Base-by-base conservation (phyloP, 2,329 filamentous ascomycete species). In the Clarireedia sp. region DNA sequence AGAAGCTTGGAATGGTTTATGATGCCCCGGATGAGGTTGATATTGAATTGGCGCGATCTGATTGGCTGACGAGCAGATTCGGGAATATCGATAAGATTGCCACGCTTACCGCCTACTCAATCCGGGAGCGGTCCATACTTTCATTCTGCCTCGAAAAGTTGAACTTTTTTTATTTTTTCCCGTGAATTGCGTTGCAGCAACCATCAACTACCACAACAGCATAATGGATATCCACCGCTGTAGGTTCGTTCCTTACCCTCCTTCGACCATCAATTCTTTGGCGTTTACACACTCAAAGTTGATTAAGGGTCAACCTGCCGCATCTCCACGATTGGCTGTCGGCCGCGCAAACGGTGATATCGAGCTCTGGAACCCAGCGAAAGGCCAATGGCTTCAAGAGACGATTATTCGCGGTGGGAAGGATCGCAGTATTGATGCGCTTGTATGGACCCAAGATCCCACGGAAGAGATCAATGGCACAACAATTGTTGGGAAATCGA, bases 141-240 rank as follows among this genome's bases (percentile, higher is more conserved):
- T 47, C 45, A 36, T 55, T 19, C 26, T 21, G 48, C 38, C 46
- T 51, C 40, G 41, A 54, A 55, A 55, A 55, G 36, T 36, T 50
- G 40, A 55, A 48, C 38, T 45, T 55, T 51, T 49, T 49, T 49
- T 17, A 33, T 54, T 54, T 51, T 51, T 50, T 54, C 45, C 21
- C 26, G 44, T 3, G 19, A 46, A 29, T 23, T 16, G 37, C 36
- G 23, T 44, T 38, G 36, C 50, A 44, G 17, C 17, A 33, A 17
- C 24, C 40, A 23, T 44, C 14, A 36, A 43, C 29, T 9, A 55
- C 17, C 26, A 50, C 29, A 51, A 21, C 54, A 57, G 54, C 62
- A 56, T 59, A 57, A 96, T 97, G 92, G 92, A 97, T 74, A 86
- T 99, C 69, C 94, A 99, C 76, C 89, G 94, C 67, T 95, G 91